Conservation (phyloP, 1,284 basidiomycete genomes). For the Malassezia vespertilionis region DNA sequence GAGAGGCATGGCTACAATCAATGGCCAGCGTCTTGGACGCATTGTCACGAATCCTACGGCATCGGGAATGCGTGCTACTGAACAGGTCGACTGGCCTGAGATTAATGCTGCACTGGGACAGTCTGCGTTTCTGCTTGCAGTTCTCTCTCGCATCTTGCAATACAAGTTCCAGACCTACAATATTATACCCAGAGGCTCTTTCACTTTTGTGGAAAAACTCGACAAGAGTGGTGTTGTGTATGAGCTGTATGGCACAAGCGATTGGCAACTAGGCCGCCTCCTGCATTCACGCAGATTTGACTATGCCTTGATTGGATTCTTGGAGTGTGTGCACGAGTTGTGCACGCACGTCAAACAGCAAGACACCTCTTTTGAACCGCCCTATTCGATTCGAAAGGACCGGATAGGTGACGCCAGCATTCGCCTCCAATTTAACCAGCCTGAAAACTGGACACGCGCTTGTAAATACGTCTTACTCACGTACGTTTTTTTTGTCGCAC, state of each 20-base stretch:
- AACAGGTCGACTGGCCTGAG: constrained; percentile 81
- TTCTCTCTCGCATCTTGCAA: constrained; percentile 52
- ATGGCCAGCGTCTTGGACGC: constrained; percentile 79
- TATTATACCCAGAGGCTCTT: constrained; percentile 31
- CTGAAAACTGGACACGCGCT: constrained; percentile 90
- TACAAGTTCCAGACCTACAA: constrained; percentile 21
- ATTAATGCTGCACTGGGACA: constrained; percentile 99
- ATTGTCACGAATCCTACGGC: constrained; percentile 63
- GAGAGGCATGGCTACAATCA: constrained; percentile 74
- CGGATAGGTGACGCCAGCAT: constrained; percentile 91
- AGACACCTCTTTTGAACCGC: constrained; percentile 65
- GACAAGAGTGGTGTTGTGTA: constrained; percentile 24
- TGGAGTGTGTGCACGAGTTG: constrained; percentile 84
- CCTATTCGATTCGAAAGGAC: constrained; percentile 66
- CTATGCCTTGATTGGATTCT: constrained; percentile 84
- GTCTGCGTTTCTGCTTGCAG: constrained; percentile 77
- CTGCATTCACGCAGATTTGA: constrained; percentile 92
- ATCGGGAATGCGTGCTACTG: constrained; percentile 25
- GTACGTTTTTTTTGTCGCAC: constrained; percentile 2
- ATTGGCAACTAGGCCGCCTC: constrained; percentile 71
- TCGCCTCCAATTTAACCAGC: constrained; percentile 74
- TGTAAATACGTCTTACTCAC: constrained; percentile 78
- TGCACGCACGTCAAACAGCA: constrained; percentile 66
- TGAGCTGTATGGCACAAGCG: constrained; percentile 27
- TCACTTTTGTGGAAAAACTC: constrained; percentile 22